A percentile compares a stretch with the other conserved stretches of the same genome.
These are phyloP conservation scores for Blyttiomyces sp. DNA, from an alignment of 371 early-diverging fungal genomes.

Conservation along the genomic window DNA sequence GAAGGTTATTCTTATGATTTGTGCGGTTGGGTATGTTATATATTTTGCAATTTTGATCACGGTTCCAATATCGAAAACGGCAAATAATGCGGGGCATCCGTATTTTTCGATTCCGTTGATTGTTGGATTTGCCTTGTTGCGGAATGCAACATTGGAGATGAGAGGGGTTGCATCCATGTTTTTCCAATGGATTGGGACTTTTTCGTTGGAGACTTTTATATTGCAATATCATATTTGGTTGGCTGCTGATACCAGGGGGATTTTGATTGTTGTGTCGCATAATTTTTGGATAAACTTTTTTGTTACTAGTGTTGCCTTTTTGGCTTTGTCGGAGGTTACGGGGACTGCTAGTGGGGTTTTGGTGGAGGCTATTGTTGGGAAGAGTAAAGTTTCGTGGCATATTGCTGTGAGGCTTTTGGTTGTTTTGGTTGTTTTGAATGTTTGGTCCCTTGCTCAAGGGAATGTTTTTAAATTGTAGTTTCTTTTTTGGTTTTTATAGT, in stretches of 20 bases:
- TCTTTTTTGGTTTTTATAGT: too few species aligned
- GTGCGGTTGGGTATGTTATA: background rate
- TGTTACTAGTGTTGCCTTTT: constrained; percentile 51
- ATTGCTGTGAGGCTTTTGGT: background rate
- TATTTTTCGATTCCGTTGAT: constrained; percentile 63
- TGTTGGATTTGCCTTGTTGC: constrained; percentile 58
- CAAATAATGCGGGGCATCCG: constrained; percentile 50
- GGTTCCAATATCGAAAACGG: constrained; percentile 6
- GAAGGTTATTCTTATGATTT: constrained; percentile 5
- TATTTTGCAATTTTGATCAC: background rate
- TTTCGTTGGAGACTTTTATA: constrained; percentile 72
- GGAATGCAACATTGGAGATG: constrained; percentile 55
- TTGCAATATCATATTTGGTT: constrained; percentile 79
- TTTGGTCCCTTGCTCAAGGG: too few species aligned
- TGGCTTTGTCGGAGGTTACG: constrained; percentile 53
- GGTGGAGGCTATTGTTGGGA: constrained; percentile 23
- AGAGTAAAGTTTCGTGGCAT: background rate
- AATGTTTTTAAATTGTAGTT: too few species aligned
- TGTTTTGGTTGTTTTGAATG: background rate
- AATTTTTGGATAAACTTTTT: constrained; percentile 54
- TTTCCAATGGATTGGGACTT: constrained; percentile 59
- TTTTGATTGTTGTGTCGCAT: background rate
- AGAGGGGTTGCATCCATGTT: constrained; percentile 53
- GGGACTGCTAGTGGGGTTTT: constrained; percentile 46
- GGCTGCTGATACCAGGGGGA: constrained; percentile 59